Conservation (phyloP, 2,329 filamentous ascomycete species). For the Colletotrichum musicola region DNA sequence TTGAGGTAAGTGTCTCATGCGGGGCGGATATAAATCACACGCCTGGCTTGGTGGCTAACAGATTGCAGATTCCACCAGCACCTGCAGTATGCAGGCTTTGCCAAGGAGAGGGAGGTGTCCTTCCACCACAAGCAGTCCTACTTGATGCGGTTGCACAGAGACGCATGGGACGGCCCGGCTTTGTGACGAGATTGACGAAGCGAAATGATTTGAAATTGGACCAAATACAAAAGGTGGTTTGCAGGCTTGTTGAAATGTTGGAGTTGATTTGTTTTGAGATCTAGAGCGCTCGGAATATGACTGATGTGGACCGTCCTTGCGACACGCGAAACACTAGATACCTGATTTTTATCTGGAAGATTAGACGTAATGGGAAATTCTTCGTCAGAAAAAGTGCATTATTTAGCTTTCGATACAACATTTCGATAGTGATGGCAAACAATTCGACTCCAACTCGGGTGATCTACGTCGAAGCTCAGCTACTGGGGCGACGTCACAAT, state of each 20-base stretch:
- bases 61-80: conserved; percentile 63
- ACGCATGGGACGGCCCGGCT: conserved; percentile 81
- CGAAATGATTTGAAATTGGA: background rate
- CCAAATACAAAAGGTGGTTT: background rate
- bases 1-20: conserved; percentile 72
- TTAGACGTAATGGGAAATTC: background rate
- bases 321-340: background rate
- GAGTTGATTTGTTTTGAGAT: background rate
- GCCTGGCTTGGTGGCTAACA: background rate
- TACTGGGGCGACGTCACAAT: conserved; percentile 28
- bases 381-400: background rate
- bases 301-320: background rate
- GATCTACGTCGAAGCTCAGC: background rate
- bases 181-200: conserved; percentile 54
- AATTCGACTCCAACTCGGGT: background rate
- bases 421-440: background rate
- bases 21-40: too few relatives aligned
- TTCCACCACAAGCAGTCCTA: conserved; percentile 96
- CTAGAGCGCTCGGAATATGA: background rate
- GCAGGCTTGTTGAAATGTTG: background rate
- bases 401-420: background rate
- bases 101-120: conserved; percentile 85
- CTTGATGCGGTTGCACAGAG: conserved; percentile 82
- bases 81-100: conserved; percentile 81
- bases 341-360: background rate